A percentile compares a stretch with the other conserved stretches of the same genome.
Conservation (phyloP, 495 filamentous ascomycete species). For the Thermochaetoides thermophila region DNA sequence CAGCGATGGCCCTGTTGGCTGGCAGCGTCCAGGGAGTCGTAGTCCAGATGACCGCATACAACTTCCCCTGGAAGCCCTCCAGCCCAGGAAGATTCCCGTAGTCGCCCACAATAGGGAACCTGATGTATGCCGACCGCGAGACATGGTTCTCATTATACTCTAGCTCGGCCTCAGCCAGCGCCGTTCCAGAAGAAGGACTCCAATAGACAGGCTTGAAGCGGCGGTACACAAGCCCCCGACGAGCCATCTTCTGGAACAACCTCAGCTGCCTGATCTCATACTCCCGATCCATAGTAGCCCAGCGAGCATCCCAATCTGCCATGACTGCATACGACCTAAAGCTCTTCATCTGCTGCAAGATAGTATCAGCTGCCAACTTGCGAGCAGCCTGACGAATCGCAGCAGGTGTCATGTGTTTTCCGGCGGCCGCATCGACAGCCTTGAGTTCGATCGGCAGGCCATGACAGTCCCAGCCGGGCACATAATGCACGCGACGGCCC, state of each 20-base stretch:
- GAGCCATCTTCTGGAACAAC: constrained; percentile 75
- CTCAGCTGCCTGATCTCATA: constrained; percentile 80
- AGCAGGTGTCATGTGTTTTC: constrained; percentile 20
- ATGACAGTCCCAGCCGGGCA: constrained; percentile 98
- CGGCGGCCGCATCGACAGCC: constrained; percentile 49
- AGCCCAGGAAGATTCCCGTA: constrained; percentile 25
- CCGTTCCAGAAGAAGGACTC: constrained; percentile 81
- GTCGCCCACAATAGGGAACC: constrained; percentile 52
- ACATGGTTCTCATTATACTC: constrained; percentile 82
- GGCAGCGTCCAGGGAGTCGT: constrained; percentile 97
- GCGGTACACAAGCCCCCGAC: constrained; percentile 72
- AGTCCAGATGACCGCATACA: constrained; percentile 85
- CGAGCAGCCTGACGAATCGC: constrained; percentile 57
- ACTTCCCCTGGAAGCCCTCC: constrained; percentile 15
- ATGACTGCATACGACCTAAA: constrained; percentile 81
- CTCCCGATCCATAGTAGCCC: constrained; percentile 77
- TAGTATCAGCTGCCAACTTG: constrained; percentile 55
- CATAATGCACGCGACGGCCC: constrained; percentile 63
- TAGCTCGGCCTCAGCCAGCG: constrained; percentile 87
- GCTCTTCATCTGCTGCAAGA: constrained; percentile 65
- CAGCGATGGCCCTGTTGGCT: constrained; percentile 77
- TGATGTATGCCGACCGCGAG: constrained; percentile 68
- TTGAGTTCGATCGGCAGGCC: constrained; percentile 95
- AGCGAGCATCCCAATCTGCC: constrained; percentile 84
- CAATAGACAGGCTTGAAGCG: constrained; percentile 91